Base-by-base conservation (phyloP, 345 rosid species). In the Salix purpurea region DNA sequence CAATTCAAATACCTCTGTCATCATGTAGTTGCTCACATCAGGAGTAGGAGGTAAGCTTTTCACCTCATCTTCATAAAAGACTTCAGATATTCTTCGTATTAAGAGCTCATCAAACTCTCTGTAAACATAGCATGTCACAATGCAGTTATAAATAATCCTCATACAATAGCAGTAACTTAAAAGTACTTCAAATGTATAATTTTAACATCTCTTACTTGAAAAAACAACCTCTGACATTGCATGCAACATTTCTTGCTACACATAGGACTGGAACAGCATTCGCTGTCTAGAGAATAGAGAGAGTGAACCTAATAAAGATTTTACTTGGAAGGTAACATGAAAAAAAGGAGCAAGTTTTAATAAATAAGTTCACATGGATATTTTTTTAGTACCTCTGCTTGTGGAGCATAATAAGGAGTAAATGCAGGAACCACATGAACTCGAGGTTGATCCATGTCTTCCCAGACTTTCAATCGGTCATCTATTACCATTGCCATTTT, bases 401-500 rank as follows among this genome's bases (percentile, higher is more conserved):
- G 99, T 80, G 99, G 99, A 85, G 99, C 97, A 83, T 89, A 92
- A 84, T 96, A 96, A 1, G 99, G 99, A 73, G 88, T 80, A 81
- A 94, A 96, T 28, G 97, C 86, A 67, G 97, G 95, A 74, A 96
- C 99, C 48, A 89, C 97, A 84, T 96, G 99, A 79, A 96, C 99
- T 74, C 97, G 89, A 39, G 95, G 92, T 84, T 96, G 99, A 86
- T 96, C 99, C 90, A 87, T 91, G 75, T 96, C 97, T 85, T 96
- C 99, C 99, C 97, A 96, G 72, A 94, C 98, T 88, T 92, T 96
- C 65, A 85, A 81, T 67, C 99, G 97, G 76, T 94, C 98, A 90
- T 96, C 99, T 82, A 96, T 91, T 79, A 96, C 95, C 97, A 96
- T 90, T 69, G 99, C 99, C 99, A 96, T 91, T 85, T 91, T 94